Evolutionary conservation across 768 basidiomycete genomes (phyloP).

Genomic region (Podaxis rugospora): DNA sequence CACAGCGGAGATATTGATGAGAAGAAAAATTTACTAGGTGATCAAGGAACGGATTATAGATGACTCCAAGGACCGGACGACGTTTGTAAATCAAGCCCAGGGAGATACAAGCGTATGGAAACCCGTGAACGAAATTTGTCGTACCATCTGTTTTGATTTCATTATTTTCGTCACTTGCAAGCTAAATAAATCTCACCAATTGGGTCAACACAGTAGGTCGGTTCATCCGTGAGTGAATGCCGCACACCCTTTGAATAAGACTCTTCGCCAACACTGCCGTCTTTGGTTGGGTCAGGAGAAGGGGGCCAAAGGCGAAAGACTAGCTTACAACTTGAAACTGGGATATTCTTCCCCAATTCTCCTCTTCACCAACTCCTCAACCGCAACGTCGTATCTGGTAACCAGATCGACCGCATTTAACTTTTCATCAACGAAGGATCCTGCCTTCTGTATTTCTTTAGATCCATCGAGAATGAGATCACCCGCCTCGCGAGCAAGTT

Average conservation of each 20-base stretch:
- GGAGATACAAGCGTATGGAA: conserved; percentile 88
- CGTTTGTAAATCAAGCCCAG: conserved; percentile 84
- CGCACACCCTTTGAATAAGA: conserved; percentile 76
- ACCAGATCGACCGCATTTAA: conserved; percentile 94
- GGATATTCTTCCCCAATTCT: conserved; percentile 68
- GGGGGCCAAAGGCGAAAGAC: background rate
- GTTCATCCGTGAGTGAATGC: conserved; percentile 73
- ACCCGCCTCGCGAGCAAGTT: conserved; percentile 74
- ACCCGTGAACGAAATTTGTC: conserved; percentile 83
- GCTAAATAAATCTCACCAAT: conserved; percentile 52
- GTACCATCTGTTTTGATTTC: conserved; percentile 58
- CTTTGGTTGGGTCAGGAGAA: background rate
- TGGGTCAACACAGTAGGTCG: conserved; percentile 96
- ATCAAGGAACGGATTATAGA: conserved; percentile 90
- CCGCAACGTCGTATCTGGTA: conserved; percentile 89
- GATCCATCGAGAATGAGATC: conserved; percentile 74
- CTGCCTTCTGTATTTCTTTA: conserved; percentile 57
- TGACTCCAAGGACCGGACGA: conserved; percentile 82
- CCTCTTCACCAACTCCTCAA: conserved; percentile 78
- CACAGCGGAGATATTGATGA: background rate
- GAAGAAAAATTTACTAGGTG: conserved; percentile 48
- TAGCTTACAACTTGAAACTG: conserved; percentile 71
- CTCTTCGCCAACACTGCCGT: conserved; percentile 86
- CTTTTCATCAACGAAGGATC: conserved; percentile 67
- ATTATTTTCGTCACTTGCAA: background rate